A percentile compares a stretch with the other conserved stretches of the same genome.
Conservation (phyloP, 768 basidiomycete genomes). For the Gloeophyllum trabeum region DNA sequence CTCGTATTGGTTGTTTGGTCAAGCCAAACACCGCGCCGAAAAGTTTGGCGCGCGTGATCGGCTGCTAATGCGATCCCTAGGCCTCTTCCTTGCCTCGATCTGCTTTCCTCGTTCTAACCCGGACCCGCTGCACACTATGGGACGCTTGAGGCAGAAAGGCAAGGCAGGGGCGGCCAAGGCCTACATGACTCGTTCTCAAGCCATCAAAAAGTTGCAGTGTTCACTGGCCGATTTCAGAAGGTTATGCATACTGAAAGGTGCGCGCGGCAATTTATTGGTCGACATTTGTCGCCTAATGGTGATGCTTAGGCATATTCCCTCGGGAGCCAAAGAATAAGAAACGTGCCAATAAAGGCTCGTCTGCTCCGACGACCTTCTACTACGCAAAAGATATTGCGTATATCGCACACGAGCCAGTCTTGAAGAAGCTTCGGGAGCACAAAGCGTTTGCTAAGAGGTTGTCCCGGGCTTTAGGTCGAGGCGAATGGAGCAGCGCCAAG, state of each 20-base stretch:
- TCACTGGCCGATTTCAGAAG: conserved; percentile 94
- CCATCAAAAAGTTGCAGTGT: conserved; percentile 92
- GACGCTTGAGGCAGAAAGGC: conserved; percentile 72
- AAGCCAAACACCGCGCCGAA: conserved; percentile 9
- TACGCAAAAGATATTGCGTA: conserved; percentile 97
- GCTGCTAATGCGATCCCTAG: too few species aligned
- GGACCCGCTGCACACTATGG: conserved; percentile 34
- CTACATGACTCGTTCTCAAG: conserved; percentile 81
- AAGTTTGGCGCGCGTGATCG: too few species aligned
- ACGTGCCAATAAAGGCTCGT: conserved; percentile 94
- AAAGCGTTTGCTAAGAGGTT: conserved; percentile 98
- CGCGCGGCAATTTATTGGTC: conserved; percentile 9
- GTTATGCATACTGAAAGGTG: conserved; percentile 95
- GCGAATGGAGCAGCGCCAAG: conserved; percentile 93
- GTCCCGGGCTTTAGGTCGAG: conserved; percentile 81
- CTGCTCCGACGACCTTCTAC: conserved; percentile 95
- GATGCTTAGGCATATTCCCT: conserved; percentile 78
- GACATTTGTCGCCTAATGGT: conserved; percentile 4
- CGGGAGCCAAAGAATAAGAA: conserved; percentile 90
- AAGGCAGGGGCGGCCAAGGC: conserved; percentile 89
- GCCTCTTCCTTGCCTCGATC: conserved; percentile 5
- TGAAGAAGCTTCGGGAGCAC: conserved; percentile 90
- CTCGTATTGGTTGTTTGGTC: conserved; percentile 3
- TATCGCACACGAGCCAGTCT: conserved; percentile 90
- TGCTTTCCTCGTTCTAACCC: conserved; percentile 2